Percentiles rank a stretch among this genome's conserved stretches.
Evolutionary conservation across 345 rosid species (phyloP).

Genomic region (Corchorus olitorius): DNA sequence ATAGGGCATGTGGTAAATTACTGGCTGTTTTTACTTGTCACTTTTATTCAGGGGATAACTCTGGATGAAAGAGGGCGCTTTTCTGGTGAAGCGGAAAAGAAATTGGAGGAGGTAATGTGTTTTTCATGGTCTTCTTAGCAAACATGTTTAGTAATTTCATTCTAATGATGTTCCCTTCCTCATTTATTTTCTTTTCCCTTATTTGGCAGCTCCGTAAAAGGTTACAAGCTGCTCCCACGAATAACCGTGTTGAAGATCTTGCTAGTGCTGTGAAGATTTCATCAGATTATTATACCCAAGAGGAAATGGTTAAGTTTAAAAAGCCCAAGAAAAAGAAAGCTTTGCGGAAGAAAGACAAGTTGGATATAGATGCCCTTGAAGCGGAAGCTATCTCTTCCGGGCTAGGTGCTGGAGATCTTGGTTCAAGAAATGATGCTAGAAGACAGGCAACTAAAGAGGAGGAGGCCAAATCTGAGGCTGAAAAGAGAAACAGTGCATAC

Average conservation of each 20-base stretch:
- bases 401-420: constrained; percentile 85
- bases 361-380: constrained; percentile 88
- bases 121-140: constrained; percentile 8
- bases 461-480: constrained; percentile 74
- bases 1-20: background rate
- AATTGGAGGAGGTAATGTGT: constrained; percentile 75
- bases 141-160: constrained; percentile 17
- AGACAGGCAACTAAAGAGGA: constrained; percentile 82
- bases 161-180: background rate
- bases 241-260: constrained; percentile 65
- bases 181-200: constrained; percentile 2
- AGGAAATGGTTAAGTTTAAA: constrained; percentile 85
- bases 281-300: constrained; percentile 84
- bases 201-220: constrained; percentile 78
- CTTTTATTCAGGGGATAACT: constrained; percentile 64
- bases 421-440: constrained; percentile 82
- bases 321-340: constrained; percentile 93
- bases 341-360: constrained; percentile 80
- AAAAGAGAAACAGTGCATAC: constrained; percentile 75
- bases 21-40: constrained; percentile 16
- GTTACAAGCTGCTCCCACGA: constrained; percentile 60
- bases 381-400: constrained; percentile 87
- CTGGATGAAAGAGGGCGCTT: constrained; percentile 83
- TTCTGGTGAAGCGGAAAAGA: constrained; percentile 92
- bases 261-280: constrained; percentile 59